phyloP scores from a whole-genome alignment of 2,329 filamentous ascomycete species.

The Stagonosporopsis chrysanthemi region DNA sequence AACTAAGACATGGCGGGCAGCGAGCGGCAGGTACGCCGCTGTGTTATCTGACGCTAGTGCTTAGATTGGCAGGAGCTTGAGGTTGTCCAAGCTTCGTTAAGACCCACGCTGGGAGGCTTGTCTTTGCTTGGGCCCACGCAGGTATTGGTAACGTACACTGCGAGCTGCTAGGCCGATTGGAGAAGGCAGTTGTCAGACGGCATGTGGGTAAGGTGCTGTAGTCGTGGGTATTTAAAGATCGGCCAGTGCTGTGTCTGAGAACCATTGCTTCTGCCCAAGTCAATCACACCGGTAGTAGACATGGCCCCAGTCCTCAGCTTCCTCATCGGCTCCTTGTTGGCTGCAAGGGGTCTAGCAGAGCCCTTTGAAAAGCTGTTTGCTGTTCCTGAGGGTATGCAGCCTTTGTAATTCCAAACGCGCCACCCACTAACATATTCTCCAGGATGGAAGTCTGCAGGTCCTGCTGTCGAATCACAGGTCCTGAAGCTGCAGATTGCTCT shows the following conservation, averaged over 20 bases:
- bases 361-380: conserved; percentile 37
- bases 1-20: conserved; percentile 4
- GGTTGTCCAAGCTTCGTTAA: conserved; percentile 15
- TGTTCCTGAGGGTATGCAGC: conserved; percentile 31
- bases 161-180: conserved; percentile 7
- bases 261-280: conserved; percentile 22
- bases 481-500: conserved; percentile 44
- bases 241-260: neutral
- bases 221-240: conserved; percentile 9
- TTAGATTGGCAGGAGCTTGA: conserved; percentile 15
- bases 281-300: conserved; percentile 20
- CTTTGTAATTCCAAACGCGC: too few species aligned
- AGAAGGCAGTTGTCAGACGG: conserved; percentile 18
- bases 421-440: neutral
- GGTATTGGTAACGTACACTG: conserved; percentile 12
- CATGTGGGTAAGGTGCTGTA: neutral
- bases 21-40: neutral
- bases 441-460: conserved; percentile 36
- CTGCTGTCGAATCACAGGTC: conserved; percentile 28
- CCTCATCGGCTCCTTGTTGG: conserved; percentile 36
- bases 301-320: conserved; percentile 36
- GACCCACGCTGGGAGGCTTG: conserved; percentile 12
- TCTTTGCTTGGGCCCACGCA: conserved; percentile 10
- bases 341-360: conserved; percentile 30
- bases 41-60: conserved; percentile 13